Percentiles rank a stretch among this genome's conserved stretches.
These are phyloP conservation scores for Neurospora sp. DNA, from an alignment of 495 filamentous ascomycete genomes.

Conservation along the genomic window DNA sequence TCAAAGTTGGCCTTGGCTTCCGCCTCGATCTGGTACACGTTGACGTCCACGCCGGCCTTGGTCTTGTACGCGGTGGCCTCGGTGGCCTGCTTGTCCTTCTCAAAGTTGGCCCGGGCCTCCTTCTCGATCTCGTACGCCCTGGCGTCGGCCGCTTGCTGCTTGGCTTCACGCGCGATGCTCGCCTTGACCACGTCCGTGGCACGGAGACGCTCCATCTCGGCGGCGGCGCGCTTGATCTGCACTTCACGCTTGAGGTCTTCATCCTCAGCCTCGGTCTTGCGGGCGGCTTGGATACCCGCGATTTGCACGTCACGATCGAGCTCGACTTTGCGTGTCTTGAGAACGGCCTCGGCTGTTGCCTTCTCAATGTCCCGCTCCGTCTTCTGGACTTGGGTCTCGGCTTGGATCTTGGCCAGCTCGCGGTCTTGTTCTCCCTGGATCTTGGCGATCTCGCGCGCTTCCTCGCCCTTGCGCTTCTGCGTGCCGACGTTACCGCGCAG, in stretches of 20 bases:
- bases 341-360: slow-evolving; percentile 62
- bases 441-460: slow-evolving; percentile 71
- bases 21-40: slow-evolving; percentile 46
- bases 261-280: slow-evolving; percentile 60
- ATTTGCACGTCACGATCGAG: slow-evolving; percentile 63
- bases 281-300: slow-evolving; percentile 57
- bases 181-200: slow-evolving; percentile 70
- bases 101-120: slow-evolving; percentile 49
- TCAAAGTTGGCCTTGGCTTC: slow-evolving; percentile 52
- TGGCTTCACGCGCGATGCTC: slow-evolving; percentile 58
- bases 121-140: slow-evolving; percentile 46
- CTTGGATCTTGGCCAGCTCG: slow-evolving; percentile 73
- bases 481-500: slow-evolving; percentile 73
- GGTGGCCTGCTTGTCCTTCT: slow-evolving; percentile 44
- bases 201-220: slow-evolving; percentile 67
- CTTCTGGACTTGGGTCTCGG: slow-evolving; percentile 70
- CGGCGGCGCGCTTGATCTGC: slow-evolving; percentile 61
- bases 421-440: slow-evolving; percentile 73
- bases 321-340: slow-evolving; percentile 58
- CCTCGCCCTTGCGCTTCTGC: slow-evolving; percentile 63
- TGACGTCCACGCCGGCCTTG: slow-evolving; percentile 37
- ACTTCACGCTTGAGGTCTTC: slow-evolving; percentile 68
- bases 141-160: slow-evolving; percentile 65
- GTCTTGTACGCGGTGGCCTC: slow-evolving; percentile 43
- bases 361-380: slow-evolving; percentile 75